Conservation (phyloP, 495 filamentous ascomycete genomes). For the Podospora pseudocomata region DNA sequence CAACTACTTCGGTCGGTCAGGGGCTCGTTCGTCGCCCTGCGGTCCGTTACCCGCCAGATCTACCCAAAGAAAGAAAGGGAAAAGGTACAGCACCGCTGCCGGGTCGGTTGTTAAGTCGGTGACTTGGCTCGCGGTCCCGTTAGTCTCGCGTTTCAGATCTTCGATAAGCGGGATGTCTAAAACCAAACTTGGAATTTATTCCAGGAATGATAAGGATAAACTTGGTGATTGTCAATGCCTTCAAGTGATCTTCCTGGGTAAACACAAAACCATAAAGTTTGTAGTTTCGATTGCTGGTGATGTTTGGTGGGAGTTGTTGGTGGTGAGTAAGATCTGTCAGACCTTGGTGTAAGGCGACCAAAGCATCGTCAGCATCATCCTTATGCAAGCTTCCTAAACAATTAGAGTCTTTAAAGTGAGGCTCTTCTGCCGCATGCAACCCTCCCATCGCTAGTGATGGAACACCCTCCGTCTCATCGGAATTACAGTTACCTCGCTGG, state of each 20-base stretch:
- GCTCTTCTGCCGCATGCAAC: neutral
- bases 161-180: neutral
- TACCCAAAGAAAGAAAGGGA: neutral
- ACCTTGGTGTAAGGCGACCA: too few relatives aligned
- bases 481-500: constrained; percentile 2
- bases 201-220: neutral
- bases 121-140: neutral
- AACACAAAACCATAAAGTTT: neutral
- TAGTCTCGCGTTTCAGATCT: constrained; percentile 19
- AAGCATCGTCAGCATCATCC: neutral
- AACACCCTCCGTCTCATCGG: constrained; percentile 1
- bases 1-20: neutral
- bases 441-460: neutral
- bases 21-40: neutral
- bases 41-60: neutral
- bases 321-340: too few relatives aligned
- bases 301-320: neutral
- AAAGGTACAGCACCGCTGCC: neutral
- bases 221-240: neutral
- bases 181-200: neutral
- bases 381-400: neutral
- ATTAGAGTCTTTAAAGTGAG: neutral
- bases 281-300: neutral
- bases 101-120: neutral
- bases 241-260: neutral